Base-by-base conservation (phyloP, 2,329 filamentous ascomycete genomes). In the Didymella arachidicola region DNA sequence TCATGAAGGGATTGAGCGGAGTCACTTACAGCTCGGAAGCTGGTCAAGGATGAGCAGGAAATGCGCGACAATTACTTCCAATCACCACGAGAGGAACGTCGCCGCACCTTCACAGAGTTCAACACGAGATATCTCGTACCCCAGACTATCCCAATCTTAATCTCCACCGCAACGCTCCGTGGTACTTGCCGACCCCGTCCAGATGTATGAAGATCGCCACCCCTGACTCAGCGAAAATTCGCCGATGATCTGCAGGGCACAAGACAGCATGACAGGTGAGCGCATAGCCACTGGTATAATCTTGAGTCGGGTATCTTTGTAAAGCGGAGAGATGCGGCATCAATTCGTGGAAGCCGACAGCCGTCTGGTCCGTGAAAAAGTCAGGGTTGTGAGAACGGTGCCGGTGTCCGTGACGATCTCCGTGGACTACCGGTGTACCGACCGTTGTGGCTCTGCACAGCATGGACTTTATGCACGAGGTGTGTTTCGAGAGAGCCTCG, bases 231-330 rank as follows among this genome's bases (percentile, higher is more conserved):
- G 7, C 8, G 25, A 4, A 34, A 7, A 10, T 34, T 32, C 19
- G 7, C 26, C 39, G 29, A 27, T 42, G 47, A 51, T 57, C 26
- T 57, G 6, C 53, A 51, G 53, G 47, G 47, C 39, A 12, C 11
- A 4, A n/a, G 25, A 19, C 19, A 43, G n/a, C 42, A 51, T 44
- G 41, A 46, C 47, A 43, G 16, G 26, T 19, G 25, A 30, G 12
- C 6, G 4, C 27, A 7, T 32, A 26, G 25, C 49, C 41, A 32
- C 36, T 18, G 22, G 32, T 29, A 43, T 7, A 30, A 4, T 10
- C 2, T 29, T 30, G 41, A 51, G 41, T 46, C 32, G 30, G 32
- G 26, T 39, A 32, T 32, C 7, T 32, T 2, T 39, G 3, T 11
- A 1, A 39, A 39, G 18, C 18, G n/a, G 32, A 27, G 10, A 53